Evolutionary conservation across 495 filamentous ascomycete genomes (phyloP).

Genomic region (Hypoxylon intermedium): DNA sequence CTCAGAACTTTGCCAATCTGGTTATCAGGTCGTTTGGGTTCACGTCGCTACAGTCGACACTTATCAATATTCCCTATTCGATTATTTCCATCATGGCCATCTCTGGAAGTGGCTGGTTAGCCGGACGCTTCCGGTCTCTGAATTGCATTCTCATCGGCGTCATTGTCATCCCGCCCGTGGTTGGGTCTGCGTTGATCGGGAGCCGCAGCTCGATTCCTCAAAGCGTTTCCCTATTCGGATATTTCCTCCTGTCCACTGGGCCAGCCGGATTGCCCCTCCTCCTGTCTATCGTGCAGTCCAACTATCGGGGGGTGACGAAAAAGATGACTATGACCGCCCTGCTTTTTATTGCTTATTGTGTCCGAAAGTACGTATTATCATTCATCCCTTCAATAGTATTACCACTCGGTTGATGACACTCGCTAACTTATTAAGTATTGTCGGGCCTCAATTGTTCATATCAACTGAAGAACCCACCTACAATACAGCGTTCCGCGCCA

Average conservation of each 20-base stretch:
- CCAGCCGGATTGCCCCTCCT: slow-evolving; percentile 43
- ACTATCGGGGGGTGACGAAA: slow-evolving; percentile 76
- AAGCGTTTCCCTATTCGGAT: slow-evolving; percentile 43
- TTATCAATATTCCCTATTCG: slow-evolving; percentile 50
- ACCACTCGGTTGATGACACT: neutral
- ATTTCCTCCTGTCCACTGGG: slow-evolving; percentile 46
- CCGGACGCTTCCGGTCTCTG: slow-evolving; percentile 48
- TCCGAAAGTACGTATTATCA: slow-evolving; percentile 61
- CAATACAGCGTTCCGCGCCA: slow-evolving; percentile 57
- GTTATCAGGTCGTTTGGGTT: slow-evolving; percentile 53
- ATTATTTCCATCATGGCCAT: slow-evolving; percentile 45
- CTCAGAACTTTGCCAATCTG: slow-evolving; percentile 51
- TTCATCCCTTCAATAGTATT: slow-evolving; percentile 7
- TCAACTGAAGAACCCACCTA: slow-evolving; percentile 43
- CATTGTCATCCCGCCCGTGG: slow-evolving; percentile 48
- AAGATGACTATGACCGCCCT: slow-evolving; percentile 70
- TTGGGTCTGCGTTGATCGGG: slow-evolving; percentile 50
- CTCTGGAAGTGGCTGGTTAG: slow-evolving; percentile 47
- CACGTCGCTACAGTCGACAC: slow-evolving; percentile 45
- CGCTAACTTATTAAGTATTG: slow-evolving; percentile 29
- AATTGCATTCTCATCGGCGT: slow-evolving; percentile 49
- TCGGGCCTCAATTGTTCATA: slow-evolving; percentile 46
- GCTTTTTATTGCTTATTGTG: slow-evolving; percentile 71
- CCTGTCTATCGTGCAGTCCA: slow-evolving; percentile 54
- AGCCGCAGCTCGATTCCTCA: slow-evolving; percentile 36